A percentile compares a stretch with the other conserved stretches of the same genome.
Conservation (phyloP, 2,329 filamentous ascomycete species). For the Coccinonectria pachysandricola region DNA sequence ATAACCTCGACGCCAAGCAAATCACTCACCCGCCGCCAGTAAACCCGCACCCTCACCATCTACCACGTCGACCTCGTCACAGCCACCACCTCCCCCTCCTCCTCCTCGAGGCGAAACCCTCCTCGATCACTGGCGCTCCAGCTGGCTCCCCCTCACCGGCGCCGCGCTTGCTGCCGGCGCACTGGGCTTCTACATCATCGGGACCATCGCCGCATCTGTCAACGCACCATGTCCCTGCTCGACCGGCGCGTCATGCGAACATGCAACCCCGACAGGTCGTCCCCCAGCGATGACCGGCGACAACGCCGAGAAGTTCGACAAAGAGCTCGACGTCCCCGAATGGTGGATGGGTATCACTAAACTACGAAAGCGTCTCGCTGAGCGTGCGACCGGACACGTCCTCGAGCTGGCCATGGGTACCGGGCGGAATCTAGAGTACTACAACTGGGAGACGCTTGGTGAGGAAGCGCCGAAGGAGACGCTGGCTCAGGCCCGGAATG, state of each 20-base stretch:
- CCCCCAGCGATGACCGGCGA: conserved; percentile 35
- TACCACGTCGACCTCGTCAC: conserved; percentile 1
- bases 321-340: conserved; percentile 46
- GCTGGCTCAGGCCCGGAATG: conserved; percentile 4
- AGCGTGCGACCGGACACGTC: conserved; percentile 42
- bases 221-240: conserved; percentile 16
- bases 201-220: conserved; percentile 27
- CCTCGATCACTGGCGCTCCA: conserved; percentile 26
- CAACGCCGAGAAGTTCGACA: conserved; percentile 47
- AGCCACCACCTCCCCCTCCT: conserved; percentile 9
- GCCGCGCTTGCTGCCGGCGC: conserved; percentile 34
- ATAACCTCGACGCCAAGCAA: conserved; percentile 2
- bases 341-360: conserved; percentile 44
- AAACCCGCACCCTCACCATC: conserved; percentile 4
- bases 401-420: conserved; percentile 55
- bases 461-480: conserved; percentile 10
- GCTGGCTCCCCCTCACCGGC: conserved; percentile 35
- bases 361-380: conserved; percentile 39
- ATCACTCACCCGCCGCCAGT: conserved; percentile 5
- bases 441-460: conserved; percentile 41
- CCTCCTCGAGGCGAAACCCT: conserved; percentile 23
- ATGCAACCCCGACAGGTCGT: conserved; percentile 35
- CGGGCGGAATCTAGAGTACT: conserved; percentile 49
- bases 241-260: conserved; percentile 19
- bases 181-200: conserved; percentile 37